These are phyloP conservation scores for Bjerkandera adusta DNA, from an alignment of 1,284 basidiomycete species.

Conservation along the genomic window DNA sequence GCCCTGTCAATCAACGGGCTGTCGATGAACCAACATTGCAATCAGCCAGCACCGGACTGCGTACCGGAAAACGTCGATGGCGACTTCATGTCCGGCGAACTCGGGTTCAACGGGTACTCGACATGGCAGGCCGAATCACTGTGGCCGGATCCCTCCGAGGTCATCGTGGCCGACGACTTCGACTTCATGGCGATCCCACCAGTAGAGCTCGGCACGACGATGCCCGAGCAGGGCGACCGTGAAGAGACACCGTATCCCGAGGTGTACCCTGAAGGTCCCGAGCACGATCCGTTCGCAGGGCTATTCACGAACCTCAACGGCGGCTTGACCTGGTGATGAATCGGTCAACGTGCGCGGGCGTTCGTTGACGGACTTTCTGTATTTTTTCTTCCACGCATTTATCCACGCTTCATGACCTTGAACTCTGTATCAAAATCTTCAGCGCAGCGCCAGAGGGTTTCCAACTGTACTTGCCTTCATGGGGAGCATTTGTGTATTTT, in stretches of 20 bases:
- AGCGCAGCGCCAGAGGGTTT: slow-evolving; percentile 9
- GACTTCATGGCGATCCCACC: slow-evolving; percentile 45
- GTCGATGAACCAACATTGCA: slow-evolving; percentile 15
- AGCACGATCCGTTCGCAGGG: slow-evolving; percentile 26
- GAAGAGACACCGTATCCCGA: slow-evolving; percentile 16
- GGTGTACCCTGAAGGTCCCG: slow-evolving; percentile 25
- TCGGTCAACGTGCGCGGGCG: slow-evolving; percentile 34
- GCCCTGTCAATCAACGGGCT: slow-evolving; percentile 25
- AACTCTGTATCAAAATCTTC: slow-evolving; percentile 17
- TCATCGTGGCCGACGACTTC: slow-evolving; percentile 45
- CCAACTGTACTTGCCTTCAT: slow-evolving; percentile 11
- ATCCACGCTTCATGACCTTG: neutral
- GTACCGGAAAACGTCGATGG: slow-evolving; percentile 23
- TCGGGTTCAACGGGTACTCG: slow-evolving; percentile 32
- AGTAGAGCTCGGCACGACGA: slow-evolving; percentile 40
- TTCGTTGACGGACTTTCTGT: slow-evolving; percentile 29
- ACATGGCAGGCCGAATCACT: slow-evolving; percentile 30
- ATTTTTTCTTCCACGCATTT: slow-evolving; percentile 8
- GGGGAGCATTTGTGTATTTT: slow-evolving; percentile 10
- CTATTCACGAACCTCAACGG: slow-evolving; percentile 25
- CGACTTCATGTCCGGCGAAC: slow-evolving; percentile 14
- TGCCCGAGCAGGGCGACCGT: slow-evolving; percentile 24
- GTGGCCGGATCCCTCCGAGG: slow-evolving; percentile 31
- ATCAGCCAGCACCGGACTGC: slow-evolving; percentile 14
- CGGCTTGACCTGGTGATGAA: slow-evolving; percentile 31